Base-by-base conservation (phyloP, 352 stramenopile species). In the Pythium vanterpoolii region DNA sequence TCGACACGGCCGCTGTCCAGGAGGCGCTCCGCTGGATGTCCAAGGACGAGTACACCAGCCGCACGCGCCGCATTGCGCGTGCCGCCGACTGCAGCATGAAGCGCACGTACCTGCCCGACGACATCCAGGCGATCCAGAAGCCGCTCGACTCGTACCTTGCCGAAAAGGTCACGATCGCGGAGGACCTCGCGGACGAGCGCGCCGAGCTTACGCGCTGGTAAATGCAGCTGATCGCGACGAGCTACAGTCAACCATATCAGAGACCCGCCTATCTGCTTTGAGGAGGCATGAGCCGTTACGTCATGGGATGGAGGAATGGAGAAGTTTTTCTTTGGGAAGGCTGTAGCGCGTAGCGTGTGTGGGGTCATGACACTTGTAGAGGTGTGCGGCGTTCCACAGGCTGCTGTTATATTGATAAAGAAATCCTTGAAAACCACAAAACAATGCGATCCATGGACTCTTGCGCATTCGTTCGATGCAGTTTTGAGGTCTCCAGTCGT, bases 81-180 rank as follows among this genome's bases (percentile, higher is more conserved):
- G 86, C 86, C 51, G 56, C 81, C 54, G 86, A 95, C 75, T 92
- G 83, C 71, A 87, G 79, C 68, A 49, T 93, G 21, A 95, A 95
- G 81, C 83, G 83, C 74, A 73, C 71, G 60, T 91, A 93, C 74
- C 66, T 95, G 52, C 83, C 86, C 13, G 84, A 95, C 19, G 84
- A 95, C 60, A 90, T 94, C 64, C 86, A 95, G 66, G 68, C 74
- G 54, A 92, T 95, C 62, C 86, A 95, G 74, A 76, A 79, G 50
- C 86, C 86, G 47, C 75, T 92, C 51, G 82, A 93, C 47, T 62
- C 63, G 54, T 95, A 95, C 79, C 52, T 94, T 40, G 36, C 36
- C 21, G 68, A 90, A 19, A 83, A 92, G 59, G 72, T 74, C 36
- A 68, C 68, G 13, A 64, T 73, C 47, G 79, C 81, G 28, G 68